phyloP scores from a whole-genome alignment of 2,329 filamentous ascomycete species.

The Clarireedia sp. region DNA sequence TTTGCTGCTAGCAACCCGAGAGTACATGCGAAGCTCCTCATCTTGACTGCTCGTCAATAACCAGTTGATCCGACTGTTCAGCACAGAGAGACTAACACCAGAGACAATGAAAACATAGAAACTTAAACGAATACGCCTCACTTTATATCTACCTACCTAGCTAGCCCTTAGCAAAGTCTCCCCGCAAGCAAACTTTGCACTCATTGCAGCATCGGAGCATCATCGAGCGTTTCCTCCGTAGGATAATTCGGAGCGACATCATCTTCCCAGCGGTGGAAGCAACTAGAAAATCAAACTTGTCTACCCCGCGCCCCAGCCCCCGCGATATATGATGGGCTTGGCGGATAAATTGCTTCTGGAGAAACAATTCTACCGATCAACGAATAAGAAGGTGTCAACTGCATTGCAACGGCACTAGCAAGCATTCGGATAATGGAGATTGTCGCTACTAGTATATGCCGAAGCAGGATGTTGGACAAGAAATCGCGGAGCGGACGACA shows the following conservation, averaged over 20 bases:
- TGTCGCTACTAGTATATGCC: too few species aligned
- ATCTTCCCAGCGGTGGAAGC: neutral
- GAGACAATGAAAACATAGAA: neutral
- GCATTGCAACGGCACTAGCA: neutral
- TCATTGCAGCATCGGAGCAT: neutral
- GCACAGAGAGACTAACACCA: neutral
- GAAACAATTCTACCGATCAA: neutral
- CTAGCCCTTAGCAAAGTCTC: too few species aligned
- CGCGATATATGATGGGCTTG: neutral
- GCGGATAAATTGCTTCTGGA: neutral
- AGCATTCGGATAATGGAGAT: too few species aligned
- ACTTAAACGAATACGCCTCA: neutral
- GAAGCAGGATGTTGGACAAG: too few species aligned
- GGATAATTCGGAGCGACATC: neutral
- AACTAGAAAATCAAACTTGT: neutral
- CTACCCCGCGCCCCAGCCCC: neutral
- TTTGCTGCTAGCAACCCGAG: neutral
- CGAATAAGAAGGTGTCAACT: neutral
- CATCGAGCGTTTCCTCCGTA: neutral
- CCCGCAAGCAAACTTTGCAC: neutral
- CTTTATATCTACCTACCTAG: too few species aligned
- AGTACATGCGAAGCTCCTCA: neutral
- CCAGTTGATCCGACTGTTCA: neutral
- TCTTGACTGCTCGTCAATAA: neutral
- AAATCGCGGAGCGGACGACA: too few species aligned